A percentile compares a stretch with the other conserved stretches of the same genome.
Conservation (phyloP, 768 basidiomycete species). For the Lactarius quietus region DNA sequence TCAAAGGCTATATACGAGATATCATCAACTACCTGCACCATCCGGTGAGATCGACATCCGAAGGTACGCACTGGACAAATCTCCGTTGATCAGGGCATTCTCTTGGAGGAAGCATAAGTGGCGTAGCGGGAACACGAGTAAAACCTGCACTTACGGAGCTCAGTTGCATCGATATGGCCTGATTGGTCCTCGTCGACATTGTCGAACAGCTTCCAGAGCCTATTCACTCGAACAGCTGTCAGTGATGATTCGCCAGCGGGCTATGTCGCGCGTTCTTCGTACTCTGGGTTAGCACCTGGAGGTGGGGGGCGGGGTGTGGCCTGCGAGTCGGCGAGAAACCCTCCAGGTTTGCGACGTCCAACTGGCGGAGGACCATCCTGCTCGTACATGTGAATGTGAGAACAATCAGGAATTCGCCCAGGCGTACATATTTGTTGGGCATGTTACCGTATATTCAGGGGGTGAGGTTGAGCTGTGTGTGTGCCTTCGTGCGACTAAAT, state of each 20-base stretch:
- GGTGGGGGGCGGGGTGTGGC: slow-evolving; percentile 40
- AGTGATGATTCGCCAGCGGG: not conserved
- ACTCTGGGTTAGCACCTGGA: slow-evolving; percentile 75
- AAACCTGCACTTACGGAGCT: slow-evolving; percentile 54
- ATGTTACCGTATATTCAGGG: not conserved
- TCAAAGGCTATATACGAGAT: slow-evolving; percentile 57
- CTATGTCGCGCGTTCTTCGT: slow-evolving; percentile 34
- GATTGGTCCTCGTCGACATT: slow-evolving; percentile 69
- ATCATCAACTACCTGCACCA: not conserved
- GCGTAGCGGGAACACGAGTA: slow-evolving; percentile 27
- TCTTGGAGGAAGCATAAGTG: slow-evolving; percentile 34
- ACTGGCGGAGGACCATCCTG: not conserved
- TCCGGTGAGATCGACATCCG: not conserved
- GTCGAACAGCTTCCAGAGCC: slow-evolving; percentile 71
- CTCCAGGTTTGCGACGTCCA: slow-evolving; percentile 32
- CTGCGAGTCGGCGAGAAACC: slow-evolving; percentile 35
- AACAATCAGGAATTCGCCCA: no score
- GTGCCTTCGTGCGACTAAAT: no score
- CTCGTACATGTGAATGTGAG: not conserved
- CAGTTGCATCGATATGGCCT: slow-evolving; percentile 57
- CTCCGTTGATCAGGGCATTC: slow-evolving; percentile 53
- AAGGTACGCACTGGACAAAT: slow-evolving; percentile 69
- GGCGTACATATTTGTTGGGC: slow-evolving; percentile 17
- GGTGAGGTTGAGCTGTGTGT: not conserved
- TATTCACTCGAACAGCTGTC: slow-evolving; percentile 31